Evolutionary conservation across 202 grass and related monocot species (phyloP).

Genomic region (Elaeis oleifera): DNA sequence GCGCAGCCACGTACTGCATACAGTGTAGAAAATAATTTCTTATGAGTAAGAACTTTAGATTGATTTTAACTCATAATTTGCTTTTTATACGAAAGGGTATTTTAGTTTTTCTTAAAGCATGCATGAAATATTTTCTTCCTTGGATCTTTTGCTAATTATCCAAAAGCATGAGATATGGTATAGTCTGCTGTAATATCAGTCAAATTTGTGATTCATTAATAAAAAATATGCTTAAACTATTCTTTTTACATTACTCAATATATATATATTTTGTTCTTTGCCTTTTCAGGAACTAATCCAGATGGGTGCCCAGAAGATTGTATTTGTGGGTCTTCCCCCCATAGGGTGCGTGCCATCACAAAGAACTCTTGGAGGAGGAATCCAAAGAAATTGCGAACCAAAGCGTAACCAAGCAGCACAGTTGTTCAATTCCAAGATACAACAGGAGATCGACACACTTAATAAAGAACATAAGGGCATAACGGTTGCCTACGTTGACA

Average conservation of each 20-base stretch:
- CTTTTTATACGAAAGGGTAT: too few species aligned
- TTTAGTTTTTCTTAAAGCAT: too few species aligned
- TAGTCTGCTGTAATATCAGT: too few species aligned
- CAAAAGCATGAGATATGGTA: too few species aligned
- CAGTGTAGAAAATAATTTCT: too few species aligned
- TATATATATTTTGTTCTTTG: neutral
- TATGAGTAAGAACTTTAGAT: too few species aligned
- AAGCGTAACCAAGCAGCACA: slow-evolving; percentile 46
- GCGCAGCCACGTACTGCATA: too few species aligned
- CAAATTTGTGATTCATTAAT: too few species aligned
- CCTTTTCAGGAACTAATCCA: slow-evolving; percentile 3
- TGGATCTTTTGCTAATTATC: too few species aligned
- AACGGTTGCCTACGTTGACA: slow-evolving; percentile 31
- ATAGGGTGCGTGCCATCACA: slow-evolving; percentile 49
- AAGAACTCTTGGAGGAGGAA: slow-evolving; percentile 38
- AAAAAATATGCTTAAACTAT: too few species aligned
- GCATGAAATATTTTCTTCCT: too few species aligned
- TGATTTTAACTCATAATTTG: too few species aligned
- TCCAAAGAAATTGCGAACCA: slow-evolving; percentile 28
- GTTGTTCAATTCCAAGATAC: slow-evolving; percentile 40
- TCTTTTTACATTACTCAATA: neutral
- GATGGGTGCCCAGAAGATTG: slow-evolving; percentile 36
- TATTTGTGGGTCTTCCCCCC: slow-evolving; percentile 30
- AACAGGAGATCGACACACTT: slow-evolving; percentile 6
- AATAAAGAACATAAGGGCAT: neutral